Evolutionary conservation across 2,329 filamentous ascomycete genomes (phyloP), one percentile per base, ranked within the genome.

Genomic region (Penicillium occitanis): DNA sequence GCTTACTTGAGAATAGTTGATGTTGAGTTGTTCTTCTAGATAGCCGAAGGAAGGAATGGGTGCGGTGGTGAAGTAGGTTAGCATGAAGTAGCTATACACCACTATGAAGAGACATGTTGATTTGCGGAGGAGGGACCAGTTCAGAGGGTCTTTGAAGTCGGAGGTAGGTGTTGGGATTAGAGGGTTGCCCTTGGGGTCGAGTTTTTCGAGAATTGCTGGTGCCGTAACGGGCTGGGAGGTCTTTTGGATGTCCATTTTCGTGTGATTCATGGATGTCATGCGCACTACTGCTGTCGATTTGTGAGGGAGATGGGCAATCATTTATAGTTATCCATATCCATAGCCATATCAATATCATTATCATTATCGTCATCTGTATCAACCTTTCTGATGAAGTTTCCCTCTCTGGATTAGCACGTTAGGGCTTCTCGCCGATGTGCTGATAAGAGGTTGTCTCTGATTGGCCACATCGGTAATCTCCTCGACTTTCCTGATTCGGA

Each of bases 21-120:
- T 78, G 53, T 70, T 64, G 70, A 82, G 86, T 63, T 82, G 76
- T 1, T 78, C 74, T 70, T 86, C 80, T 25, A 86, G 78, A 25
- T 79, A 75, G 0, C 79, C 73, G 68, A 86, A 87, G 0, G 84
- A 85, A 1, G 85, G 84, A 0, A 87, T 82, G 0, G 84, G 85
- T 0, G 82, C 85, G 1, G 84, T 87, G 0, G 85, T 86, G 67
- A 86, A 79, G 74, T 86, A 87, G 17, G 85, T 86, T 75, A 87
- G 85, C 68, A 87, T 75, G 70, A 86, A 87, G 70, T 86, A 85
- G 68, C 82, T 84, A 51, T 62, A 62, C 6, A 62, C 37, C 17
- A 51, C 60, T 37, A 62, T 50, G 42, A 62, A 35, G 46, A 62
- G 60, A 51, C 60, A 62, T 22, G 13, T 51, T 35, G 42, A 48